These are phyloP conservation scores for Gardenia jasminoides DNA, from an alignment of 257 asterid genomes.

Conservation along the genomic window DNA sequence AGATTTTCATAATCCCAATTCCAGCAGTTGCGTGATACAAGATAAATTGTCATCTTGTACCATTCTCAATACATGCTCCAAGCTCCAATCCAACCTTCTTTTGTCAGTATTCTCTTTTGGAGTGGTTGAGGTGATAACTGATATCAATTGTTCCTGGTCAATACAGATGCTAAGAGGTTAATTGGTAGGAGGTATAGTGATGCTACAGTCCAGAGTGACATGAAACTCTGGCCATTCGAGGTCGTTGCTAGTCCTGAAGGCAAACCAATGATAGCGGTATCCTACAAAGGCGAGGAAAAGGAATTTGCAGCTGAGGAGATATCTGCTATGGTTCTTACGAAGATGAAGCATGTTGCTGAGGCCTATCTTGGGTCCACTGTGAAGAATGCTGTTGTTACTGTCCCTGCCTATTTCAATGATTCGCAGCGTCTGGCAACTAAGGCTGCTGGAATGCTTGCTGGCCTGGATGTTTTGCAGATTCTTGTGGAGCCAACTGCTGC, in stretches of 20 bases:
- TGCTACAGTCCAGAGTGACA: conserved; percentile 23
- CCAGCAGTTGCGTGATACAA: too few relatives aligned
- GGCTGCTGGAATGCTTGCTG: conserved; percentile 28
- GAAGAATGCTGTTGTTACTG: conserved; percentile 30
- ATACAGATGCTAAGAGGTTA: conserved; percentile 29
- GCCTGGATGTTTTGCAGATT: conserved; percentile 32
- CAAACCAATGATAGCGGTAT: conserved; percentile 29
- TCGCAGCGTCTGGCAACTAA: conserved; percentile 30
- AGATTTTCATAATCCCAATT: too few relatives aligned
- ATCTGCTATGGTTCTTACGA: conserved; percentile 28
- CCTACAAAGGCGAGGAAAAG: conserved; percentile 30
- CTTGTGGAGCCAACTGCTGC: conserved; percentile 21
- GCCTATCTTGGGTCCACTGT: conserved; percentile 25
- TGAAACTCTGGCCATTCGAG: conserved; percentile 35
- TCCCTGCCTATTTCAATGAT: conserved; percentile 32
- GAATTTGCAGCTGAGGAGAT: conserved; percentile 32
- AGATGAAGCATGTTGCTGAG: conserved; percentile 33
- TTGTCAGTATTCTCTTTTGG: too few relatives aligned
- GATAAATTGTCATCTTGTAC: too few relatives aligned
- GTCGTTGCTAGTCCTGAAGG: conserved; percentile 23
- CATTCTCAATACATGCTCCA: too few relatives aligned
- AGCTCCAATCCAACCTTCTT: too few relatives aligned
- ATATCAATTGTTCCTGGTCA: too few relatives aligned
- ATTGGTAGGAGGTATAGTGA: conserved; percentile 29
- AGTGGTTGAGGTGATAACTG: too few relatives aligned